Evolutionary conservation across 257 asterid genomes (phyloP).

Genomic region (Petunia axillaris): DNA sequence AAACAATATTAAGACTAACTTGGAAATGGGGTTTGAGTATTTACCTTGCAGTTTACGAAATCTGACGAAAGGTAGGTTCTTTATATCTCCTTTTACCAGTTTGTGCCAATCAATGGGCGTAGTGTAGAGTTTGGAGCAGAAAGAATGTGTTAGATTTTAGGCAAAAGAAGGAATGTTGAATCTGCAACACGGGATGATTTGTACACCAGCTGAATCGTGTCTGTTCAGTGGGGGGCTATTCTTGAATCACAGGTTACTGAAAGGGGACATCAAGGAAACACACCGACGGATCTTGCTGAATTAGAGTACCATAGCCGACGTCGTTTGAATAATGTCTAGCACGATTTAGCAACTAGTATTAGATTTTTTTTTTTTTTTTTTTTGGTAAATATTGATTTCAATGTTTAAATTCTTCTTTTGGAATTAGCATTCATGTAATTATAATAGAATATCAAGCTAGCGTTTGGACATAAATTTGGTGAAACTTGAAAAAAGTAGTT

Average conservation of each 20-base stretch:
- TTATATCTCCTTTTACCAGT: neutral
- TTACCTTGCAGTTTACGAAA: neutral
- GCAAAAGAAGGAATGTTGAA: neutral
- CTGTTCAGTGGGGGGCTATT: neutral
- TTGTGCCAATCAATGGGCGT: constrained; percentile 4
- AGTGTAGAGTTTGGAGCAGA: neutral
- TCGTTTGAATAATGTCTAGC: neutral
- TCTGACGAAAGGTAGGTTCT: neutral
- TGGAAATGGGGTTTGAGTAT: constrained; percentile 2
- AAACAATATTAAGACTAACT: neutral
- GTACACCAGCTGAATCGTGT: too few relatives aligned
- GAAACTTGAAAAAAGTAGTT: too few relatives aligned
- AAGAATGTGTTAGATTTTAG: neutral
- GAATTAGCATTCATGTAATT: too few relatives aligned
- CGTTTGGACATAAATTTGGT: too few relatives aligned
- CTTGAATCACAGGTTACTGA: neutral
- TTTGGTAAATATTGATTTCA: too few relatives aligned
- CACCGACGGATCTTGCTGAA: neutral
- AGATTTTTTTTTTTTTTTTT: too few relatives aligned
- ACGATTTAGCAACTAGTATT: too few relatives aligned
- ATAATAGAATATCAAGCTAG: too few relatives aligned
- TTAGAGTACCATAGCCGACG: neutral
- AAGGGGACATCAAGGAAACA: neutral
- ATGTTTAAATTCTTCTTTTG: too few relatives aligned
- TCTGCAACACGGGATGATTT: too few relatives aligned